phyloP scores from a whole-genome alignment of 805 yeast genomes.

The Yarrowia divulgata region DNA sequence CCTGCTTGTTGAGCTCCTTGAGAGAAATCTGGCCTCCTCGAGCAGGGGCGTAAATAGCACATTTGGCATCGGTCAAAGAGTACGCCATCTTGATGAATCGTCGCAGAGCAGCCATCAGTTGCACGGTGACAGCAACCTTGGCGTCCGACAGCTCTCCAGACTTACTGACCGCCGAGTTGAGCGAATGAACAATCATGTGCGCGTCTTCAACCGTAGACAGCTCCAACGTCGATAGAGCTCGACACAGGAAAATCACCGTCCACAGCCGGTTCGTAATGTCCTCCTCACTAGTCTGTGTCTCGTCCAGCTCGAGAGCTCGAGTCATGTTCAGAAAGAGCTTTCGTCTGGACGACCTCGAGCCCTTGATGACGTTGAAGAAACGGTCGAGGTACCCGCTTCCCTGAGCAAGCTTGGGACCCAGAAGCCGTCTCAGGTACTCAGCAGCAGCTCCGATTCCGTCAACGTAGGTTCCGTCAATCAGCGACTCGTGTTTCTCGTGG shows the following conservation, averaged over 20 bases:
- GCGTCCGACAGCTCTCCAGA: constrained; percentile 49
- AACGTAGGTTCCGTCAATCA: constrained; percentile 68
- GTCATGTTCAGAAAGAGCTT: constrained; percentile 53
- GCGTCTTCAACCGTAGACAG: constrained; percentile 62
- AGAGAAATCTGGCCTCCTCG: constrained; percentile 11
- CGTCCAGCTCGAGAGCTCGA: constrained; percentile 49
- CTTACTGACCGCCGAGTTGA: constrained; percentile 55
- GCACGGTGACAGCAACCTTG: constrained; percentile 36
- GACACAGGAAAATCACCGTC: constrained; percentile 51
- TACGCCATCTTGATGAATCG: constrained; percentile 39
- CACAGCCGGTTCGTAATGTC: constrained; percentile 44
- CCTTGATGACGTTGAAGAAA: constrained; percentile 56
- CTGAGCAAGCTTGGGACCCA: constrained; percentile 44
- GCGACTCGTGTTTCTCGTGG: constrained; percentile 71
- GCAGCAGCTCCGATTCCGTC: constrained; percentile 69
- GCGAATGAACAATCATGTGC: constrained; percentile 53
- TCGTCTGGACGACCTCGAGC: constrained; percentile 53
- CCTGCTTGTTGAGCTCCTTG: constrained; percentile 31
- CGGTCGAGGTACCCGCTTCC: constrained; percentile 52
- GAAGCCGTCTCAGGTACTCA: constrained; percentile 52
- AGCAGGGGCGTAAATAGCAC: constrained; percentile 40
- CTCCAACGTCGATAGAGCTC: constrained; percentile 54
- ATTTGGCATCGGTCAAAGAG: constrained; percentile 41
- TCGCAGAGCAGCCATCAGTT: constrained; percentile 38
- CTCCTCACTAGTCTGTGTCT: constrained; percentile 46